phyloP scores from a whole-genome alignment of 1,284 basidiomycete species.

The Trichosporon inkin region DNA sequence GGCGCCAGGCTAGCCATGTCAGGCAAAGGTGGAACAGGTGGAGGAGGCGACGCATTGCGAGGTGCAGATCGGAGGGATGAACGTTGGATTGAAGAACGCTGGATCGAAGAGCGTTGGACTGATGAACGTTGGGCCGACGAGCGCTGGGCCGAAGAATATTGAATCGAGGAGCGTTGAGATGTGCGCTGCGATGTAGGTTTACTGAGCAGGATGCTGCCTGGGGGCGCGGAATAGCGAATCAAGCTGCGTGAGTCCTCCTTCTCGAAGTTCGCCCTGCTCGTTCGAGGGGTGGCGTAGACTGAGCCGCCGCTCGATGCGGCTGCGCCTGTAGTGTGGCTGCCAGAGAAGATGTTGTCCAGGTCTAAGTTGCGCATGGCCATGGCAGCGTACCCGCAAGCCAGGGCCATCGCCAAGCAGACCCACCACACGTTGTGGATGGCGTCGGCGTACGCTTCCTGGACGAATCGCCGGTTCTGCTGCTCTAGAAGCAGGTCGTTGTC shows the following conservation, averaged over 20 bases:
- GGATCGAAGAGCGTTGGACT: neutral
- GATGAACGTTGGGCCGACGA: neutral
- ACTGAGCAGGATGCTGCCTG: neutral
- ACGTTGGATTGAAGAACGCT: neutral
- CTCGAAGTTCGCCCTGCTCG: neutral
- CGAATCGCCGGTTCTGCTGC: neutral
- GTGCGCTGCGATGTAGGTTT: neutral
- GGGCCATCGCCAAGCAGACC: constrained; percentile 6
- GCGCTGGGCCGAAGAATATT: neutral
- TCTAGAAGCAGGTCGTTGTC: neutral
- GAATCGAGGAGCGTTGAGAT: neutral
- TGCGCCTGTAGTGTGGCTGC: neutral
- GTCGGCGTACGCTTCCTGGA: constrained; percentile 22
- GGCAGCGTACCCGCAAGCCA: neutral
- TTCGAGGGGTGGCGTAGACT: neutral
- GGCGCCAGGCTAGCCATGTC: neutral
- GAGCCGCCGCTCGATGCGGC: neutral
- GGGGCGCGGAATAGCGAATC: neutral
- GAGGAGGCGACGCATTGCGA: neutral
- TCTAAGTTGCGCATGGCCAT: constrained; percentile 2
- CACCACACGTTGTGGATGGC: constrained; percentile 26
- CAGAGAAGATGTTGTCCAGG: neutral
- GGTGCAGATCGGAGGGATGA: neutral
- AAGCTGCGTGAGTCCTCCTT: constrained; percentile 1
- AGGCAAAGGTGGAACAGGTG: neutral